Evolutionary conservation across 768 basidiomycete genomes (phyloP), one percentile per base, ranked within the genome.

Genomic region (Lactifluus hygrophoroides): DNA sequence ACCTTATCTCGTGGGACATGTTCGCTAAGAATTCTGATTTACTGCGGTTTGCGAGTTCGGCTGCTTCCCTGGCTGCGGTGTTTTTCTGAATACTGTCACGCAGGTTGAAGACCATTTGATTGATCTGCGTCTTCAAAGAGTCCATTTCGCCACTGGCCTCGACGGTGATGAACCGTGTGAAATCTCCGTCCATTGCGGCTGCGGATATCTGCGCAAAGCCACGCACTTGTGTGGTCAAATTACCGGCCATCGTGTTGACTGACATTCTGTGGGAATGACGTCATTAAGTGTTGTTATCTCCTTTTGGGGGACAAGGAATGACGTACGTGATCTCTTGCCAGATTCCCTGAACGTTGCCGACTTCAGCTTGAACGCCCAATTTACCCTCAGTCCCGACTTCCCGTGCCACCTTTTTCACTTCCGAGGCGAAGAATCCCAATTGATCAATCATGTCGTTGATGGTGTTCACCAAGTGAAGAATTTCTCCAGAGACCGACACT

Each of bases 361-460:
- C 91, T 70, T 97, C 92, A 4, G 96, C 96, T 67, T 96, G 94
- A 0, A 95, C 96, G 64, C 96, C 95, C 5, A 98, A 76, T 73
- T 97, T 97, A n/a, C 96, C 95, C 68, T 97, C 94, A 14, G 95
- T 97, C 46, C 95, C 95, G 68, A 99, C 95, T 71, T 99, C 94
- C 34, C 93, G 77, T 2, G 96, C 96, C 54, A 99, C 95, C 68
- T 95, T 90, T 72, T 94, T 97, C 58, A 97, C 87, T 67, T 88
- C 85, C 27, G 81, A 79, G 49, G 85, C 85, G 69, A 87, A 88
- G 65, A 83, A 80, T 17, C 82, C 82, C 57, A 84, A 70, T 57
- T 82, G 80, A 64, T 82, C 83, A 66, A 84, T 84, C 84, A 84
- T 85, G 70, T 88, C 86, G 73, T 97, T 97, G 82, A 98, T 98